Percentiles rank a stretch among this genome's conserved stretches.
Conservation (phyloP, 371 early-diverging fungal species). For the Funneliformis caledonium region DNA sequence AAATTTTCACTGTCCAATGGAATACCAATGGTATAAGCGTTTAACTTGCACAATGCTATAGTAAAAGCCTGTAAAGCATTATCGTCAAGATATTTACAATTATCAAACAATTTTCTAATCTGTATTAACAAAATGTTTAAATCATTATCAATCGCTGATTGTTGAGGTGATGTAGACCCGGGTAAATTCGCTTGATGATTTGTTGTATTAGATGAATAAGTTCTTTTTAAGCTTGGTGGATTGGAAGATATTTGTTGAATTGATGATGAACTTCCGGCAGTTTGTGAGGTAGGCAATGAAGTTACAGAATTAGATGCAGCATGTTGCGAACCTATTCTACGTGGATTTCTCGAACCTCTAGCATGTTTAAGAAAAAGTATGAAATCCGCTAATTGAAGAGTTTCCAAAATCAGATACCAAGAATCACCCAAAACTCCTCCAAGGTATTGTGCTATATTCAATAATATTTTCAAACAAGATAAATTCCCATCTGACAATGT, state of each 20-base stretch:
- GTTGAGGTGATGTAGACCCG: constrained; percentile 12
- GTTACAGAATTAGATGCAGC: constrained; percentile 43
- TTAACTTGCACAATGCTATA: constrained; percentile 71
- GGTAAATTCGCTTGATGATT: background rate
- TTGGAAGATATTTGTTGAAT: background rate
- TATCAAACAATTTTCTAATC: constrained; percentile 76
- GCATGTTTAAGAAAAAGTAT: constrained; percentile 36
- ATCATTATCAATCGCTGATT: constrained; percentile 40
- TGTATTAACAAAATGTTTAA: constrained; percentile 57
- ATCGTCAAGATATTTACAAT: constrained; percentile 66
- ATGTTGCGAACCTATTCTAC: constrained; percentile 49
- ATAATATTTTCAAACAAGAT: constrained; percentile 73
- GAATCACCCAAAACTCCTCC: constrained; percentile 75
- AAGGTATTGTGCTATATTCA: constrained; percentile 76
- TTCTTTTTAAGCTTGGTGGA: constrained; percentile 16
- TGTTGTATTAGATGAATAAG: background rate
- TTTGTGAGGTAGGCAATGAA: constrained; percentile 22
- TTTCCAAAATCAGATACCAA: constrained; percentile 90
- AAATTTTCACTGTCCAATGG: constrained; percentile 51
- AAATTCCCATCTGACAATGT: constrained; percentile 78
- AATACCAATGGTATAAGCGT: constrained; percentile 61
- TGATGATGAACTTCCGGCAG: constrained; percentile 15
- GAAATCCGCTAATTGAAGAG: constrained; percentile 63
- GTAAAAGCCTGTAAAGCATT: constrained; percentile 70
- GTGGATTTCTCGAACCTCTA: constrained; percentile 35